A percentile compares a stretch with the other conserved stretches of the same genome.
Conservation (phyloP, 371 early-diverging fungal species). For the Syncephalis plumigaleata region DNA sequence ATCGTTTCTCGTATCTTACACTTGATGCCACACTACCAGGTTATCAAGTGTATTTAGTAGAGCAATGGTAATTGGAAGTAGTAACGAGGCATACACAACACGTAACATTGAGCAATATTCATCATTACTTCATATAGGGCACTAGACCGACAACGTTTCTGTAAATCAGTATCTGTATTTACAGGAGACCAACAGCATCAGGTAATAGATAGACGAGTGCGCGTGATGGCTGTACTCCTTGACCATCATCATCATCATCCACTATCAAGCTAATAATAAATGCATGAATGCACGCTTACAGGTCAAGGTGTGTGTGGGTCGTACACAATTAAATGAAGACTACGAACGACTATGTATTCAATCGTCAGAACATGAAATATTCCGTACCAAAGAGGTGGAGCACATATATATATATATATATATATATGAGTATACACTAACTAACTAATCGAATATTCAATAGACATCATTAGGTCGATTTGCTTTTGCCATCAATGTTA, state of each 20-base stretch:
- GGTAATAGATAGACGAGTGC: too few relatives aligned
- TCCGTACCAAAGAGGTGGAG: not conserved
- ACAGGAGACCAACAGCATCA: constrained; percentile 37
- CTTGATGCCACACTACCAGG: constrained; percentile 18
- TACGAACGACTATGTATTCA: not conserved
- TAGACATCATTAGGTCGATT: constrained; percentile 37
- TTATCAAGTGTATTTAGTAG: constrained; percentile 45
- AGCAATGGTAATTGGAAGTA: constrained; percentile 34
- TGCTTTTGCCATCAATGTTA: constrained; percentile 28
- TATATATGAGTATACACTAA: not conserved
- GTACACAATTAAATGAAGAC: constrained; percentile 8
- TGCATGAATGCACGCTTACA: constrained; percentile 5
- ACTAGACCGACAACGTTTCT: constrained; percentile 29
- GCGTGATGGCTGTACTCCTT: too few relatives aligned
- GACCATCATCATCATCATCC: too few relatives aligned
- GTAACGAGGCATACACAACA: not conserved
- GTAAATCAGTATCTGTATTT: constrained; percentile 39
- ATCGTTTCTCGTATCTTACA: too few relatives aligned
- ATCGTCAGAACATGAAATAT: not conserved
- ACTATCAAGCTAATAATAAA: not conserved
- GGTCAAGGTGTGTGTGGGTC: constrained; percentile 31
- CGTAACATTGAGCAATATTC: not conserved
- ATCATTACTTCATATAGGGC: constrained; percentile 19
- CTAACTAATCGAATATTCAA: too few relatives aligned
- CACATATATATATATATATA: not conserved